Evolutionary conservation across 1,284 basidiomycete species (phyloP).

Genomic region (Pascua sp.): DNA sequence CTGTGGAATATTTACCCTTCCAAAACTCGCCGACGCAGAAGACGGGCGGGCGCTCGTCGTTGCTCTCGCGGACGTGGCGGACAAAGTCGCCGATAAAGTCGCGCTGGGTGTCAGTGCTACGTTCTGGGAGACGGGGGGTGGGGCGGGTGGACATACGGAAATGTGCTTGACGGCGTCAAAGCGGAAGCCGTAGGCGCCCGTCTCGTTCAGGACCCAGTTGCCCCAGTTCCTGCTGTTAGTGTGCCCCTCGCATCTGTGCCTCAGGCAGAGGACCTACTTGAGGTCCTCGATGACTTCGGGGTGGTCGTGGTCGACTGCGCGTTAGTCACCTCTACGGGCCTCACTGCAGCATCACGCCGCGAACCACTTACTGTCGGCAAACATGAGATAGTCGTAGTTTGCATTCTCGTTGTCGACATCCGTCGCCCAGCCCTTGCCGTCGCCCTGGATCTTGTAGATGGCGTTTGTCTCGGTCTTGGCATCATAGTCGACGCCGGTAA

Average conservation of each 20-base stretch:
- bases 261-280: conserved; percentile 29
- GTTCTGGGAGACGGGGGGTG: too few species aligned
- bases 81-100: conserved; percentile 57
- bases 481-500: conserved; percentile 81
- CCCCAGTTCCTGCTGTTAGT: conserved; percentile 53
- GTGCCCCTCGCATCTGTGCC: conserved; percentile 6
- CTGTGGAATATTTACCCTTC: conserved; percentile 41
- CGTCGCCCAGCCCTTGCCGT: conserved; percentile 57
- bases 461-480: conserved; percentile 61
- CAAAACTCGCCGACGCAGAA: conserved; percentile 58
- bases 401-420: conserved; percentile 53
- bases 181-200: conserved; percentile 74
- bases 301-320: conserved; percentile 72
- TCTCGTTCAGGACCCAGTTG: conserved; percentile 63
- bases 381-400: conserved; percentile 52
- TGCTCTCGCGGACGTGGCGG: conserved; percentile 53
- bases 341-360: not conserved
- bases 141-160: conserved; percentile 25
- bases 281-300: conserved; percentile 60
- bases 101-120: conserved; percentile 20
- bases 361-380: conserved; percentile 23
- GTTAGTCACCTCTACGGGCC: conserved; percentile 1
- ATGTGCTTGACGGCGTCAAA: conserved; percentile 77
- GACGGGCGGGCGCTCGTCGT: conserved; percentile 38
- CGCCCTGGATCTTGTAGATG: conserved; percentile 60